Evolutionary conservation across 768 basidiomycete genomes (phyloP).

Genomic region (Melanogaster broomeanus): DNA sequence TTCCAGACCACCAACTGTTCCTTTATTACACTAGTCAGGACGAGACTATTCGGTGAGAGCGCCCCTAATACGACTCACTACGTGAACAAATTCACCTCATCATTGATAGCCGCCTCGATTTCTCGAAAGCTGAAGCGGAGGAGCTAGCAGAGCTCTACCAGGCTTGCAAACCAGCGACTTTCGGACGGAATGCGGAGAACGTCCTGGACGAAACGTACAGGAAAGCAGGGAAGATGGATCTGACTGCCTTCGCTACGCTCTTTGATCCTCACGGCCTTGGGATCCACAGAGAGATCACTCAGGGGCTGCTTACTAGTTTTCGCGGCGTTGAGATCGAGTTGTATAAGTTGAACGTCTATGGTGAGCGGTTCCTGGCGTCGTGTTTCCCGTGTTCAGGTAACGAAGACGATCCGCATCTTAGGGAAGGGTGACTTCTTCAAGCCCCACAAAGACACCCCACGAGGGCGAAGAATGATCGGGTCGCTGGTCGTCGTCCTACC

Average conservation of each 20-base stretch:
- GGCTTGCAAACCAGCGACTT: slow-evolving; percentile 43
- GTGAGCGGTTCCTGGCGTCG: slow-evolving; percentile 19
- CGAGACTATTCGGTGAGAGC: background rate
- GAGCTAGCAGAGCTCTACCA: slow-evolving; percentile 24
- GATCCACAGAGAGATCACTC: slow-evolving; percentile 21
- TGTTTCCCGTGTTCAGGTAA: background rate
- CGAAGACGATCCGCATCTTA: background rate
- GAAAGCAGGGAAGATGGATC: slow-evolving; percentile 48
- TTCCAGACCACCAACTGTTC: background rate
- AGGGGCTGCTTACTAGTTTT: slow-evolving; percentile 13
- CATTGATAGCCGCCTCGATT: background rate
- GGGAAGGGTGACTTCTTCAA: slow-evolving; percentile 47
- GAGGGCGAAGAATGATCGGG: slow-evolving; percentile 46
- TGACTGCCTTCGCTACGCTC: slow-evolving; percentile 33
- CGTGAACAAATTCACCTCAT: background rate
- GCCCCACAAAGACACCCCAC: slow-evolving; percentile 50
- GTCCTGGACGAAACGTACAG: slow-evolving; percentile 47
- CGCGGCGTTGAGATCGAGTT: slow-evolving; percentile 37
- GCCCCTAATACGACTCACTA: too few species aligned
- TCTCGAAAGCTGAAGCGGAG: background rate
- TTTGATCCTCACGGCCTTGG: slow-evolving; percentile 34
- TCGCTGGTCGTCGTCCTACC: slow-evolving; percentile 56
- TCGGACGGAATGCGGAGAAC: slow-evolving; percentile 38
- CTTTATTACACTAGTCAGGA: background rate
- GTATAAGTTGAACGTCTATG: slow-evolving; percentile 50